Evolutionary conservation across 305 asterid genomes (phyloP).

Genomic region (Solanum hybrid): DNA sequence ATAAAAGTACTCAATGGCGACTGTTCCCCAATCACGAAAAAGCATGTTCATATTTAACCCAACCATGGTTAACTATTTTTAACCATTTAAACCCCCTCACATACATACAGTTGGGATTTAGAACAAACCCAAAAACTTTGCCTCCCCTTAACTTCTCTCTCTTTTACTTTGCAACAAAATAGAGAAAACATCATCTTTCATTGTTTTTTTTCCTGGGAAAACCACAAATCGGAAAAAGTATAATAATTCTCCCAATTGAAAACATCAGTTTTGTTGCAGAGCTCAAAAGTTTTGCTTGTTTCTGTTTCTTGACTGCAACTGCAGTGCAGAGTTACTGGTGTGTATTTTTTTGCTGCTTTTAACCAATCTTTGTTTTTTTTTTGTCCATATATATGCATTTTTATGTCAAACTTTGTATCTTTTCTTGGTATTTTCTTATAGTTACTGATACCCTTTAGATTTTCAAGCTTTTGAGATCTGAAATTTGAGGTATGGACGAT

Average conservation of each 20-base stretch:
- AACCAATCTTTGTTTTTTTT: neutral
- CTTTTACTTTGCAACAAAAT: neutral
- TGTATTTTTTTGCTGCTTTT: neutral
- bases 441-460: slow-evolving; percentile 22
- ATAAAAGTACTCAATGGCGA: neutral
- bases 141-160: neutral
- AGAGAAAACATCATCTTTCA: slow-evolving; percentile 9
- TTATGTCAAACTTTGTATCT: neutral
- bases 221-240: neutral
- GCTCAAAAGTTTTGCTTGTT: slow-evolving; percentile 3
- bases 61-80: slow-evolving; percentile 48
- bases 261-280: neutral
- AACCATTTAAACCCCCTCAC: slow-evolving; percentile 19
- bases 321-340: slow-evolving; percentile 1
- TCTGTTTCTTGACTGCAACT: neutral
- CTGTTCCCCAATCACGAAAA: slow-evolving; percentile 1
- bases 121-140: slow-evolving; percentile 10
- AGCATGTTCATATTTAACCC: slow-evolving; percentile 10
- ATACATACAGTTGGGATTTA: slow-evolving; percentile 28
- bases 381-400: neutral
- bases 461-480: slow-evolving; percentile 50
- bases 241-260: neutral
- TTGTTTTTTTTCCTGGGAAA: slow-evolving; percentile 13
- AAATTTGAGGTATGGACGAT: slow-evolving; percentile 16
- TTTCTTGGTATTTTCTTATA: slow-evolving; percentile 13